Evolutionary conservation across 2,329 filamentous ascomycete genomes (phyloP), one percentile per base, ranked within the genome.

Genomic region (Fusarium odoratissimum): DNA sequence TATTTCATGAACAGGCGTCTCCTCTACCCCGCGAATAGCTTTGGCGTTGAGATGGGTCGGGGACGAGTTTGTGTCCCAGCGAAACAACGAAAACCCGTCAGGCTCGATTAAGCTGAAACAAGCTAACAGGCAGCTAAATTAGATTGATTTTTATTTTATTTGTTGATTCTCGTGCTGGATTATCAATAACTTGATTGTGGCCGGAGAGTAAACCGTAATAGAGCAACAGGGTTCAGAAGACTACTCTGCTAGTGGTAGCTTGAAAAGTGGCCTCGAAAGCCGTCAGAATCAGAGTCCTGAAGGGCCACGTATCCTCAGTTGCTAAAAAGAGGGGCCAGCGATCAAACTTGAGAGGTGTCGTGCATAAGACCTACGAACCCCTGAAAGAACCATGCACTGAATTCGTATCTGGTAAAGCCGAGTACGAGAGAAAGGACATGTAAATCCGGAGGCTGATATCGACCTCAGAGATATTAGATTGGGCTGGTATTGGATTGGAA

Each of bases 221-320:
- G 21, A 64, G 33, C 41, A 65, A 35, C 44, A 48, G 44, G 58
- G 57, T 35, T 64, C 31, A 60, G 31, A 30, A 64, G 54, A 59
- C 54, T 45, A 35, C 40, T 49, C 25, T 41, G 21, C 16, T 49
- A 58, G 64, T 28, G 35, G 55, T 58, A 72, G 64, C 69, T 70
- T 72, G 51, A 55, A 66, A 70, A 64, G 62, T 48, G 42, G 52
- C 38, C 51, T 55, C 28, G 6, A 40, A 38, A 28, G 13, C 44
- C 45, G 28, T 59, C 8, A 33, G 40, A 30, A 35, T 12, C 51
- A 54, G 42, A 63, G 42, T 19, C 37, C 25, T 42, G 55, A 71
- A 71, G 44, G 58, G 66, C 65, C 70, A 73, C 70, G 70, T 71
- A 67, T 72, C 69, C 64, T 70, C 44, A 52, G 62, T 30, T 64